A percentile compares a stretch with the other conserved stretches of the same genome.
Evolutionary conservation across 2,329 filamentous ascomycete species (phyloP).

Genomic region (Fusarium succisae): DNA sequence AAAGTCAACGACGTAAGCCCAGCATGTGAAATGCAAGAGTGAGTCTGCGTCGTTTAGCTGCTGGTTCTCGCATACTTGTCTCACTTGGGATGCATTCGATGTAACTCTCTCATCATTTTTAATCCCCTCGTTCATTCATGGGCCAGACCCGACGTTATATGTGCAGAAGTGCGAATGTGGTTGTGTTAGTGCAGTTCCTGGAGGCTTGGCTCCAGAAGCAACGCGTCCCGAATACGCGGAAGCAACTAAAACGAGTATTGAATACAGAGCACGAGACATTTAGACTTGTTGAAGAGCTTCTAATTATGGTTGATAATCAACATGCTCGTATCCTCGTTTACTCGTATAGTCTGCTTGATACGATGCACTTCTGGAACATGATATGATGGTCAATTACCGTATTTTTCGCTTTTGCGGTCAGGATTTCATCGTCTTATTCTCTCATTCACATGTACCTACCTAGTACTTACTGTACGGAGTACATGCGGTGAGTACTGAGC

Average conservation of each 20-base stretch:
- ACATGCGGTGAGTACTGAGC: constrained; percentile 13
- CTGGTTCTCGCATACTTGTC: constrained; percentile 18
- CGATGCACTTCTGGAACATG: not conserved
- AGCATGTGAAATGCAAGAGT: constrained; percentile 13
- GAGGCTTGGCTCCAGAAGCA: not conserved
- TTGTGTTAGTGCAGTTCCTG: not conserved
- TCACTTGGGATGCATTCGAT: constrained; percentile 7
- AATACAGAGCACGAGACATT: not conserved
- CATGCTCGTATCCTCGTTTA: not conserved
- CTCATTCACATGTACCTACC: not conserved
- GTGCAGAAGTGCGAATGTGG: not conserved
- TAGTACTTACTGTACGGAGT: not conserved
- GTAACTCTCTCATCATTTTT: constrained; percentile 1
- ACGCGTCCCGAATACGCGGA: constrained; percentile 18
- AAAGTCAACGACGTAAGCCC: constrained; percentile 33
- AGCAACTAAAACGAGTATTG: not conserved
- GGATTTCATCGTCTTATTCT: constrained; percentile 5
- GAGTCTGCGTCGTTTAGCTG: constrained; percentile 13
- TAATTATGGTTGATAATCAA: not conserved
- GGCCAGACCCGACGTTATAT: not conserved
- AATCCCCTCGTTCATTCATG: not conserved
- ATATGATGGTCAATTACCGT: not conserved
- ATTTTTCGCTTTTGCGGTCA: constrained; percentile 7
- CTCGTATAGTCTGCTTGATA: not conserved
- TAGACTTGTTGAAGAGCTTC: not conserved